These are phyloP conservation scores for Aspergillus ibericus DNA, from an alignment of 2,329 filamentous ascomycete species.

Conservation along the genomic window DNA sequence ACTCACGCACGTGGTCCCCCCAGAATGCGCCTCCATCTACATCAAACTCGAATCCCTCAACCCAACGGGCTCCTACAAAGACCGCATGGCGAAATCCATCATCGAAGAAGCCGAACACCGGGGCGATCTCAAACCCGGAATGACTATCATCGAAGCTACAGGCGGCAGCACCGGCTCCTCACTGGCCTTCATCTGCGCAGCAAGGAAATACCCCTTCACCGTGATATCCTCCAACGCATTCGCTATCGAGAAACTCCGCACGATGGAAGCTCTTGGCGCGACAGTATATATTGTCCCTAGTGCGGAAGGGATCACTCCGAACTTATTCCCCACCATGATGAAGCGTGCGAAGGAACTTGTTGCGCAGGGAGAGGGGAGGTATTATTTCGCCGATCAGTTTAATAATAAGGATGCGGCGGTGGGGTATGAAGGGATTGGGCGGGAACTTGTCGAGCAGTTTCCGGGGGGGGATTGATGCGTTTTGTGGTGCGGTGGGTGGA, in stretches of 20 bases:
- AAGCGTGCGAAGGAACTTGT: slow-evolving; percentile 6
- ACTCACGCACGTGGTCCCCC: too few species aligned
- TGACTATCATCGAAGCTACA: slow-evolving; percentile 90
- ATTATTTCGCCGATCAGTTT: slow-evolving; percentile 16
- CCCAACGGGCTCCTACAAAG: slow-evolving; percentile 82
- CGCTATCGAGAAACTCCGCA: slow-evolving; percentile 11
- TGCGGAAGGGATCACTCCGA: slow-evolving; percentile 6
- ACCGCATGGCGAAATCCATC: slow-evolving; percentile 88
- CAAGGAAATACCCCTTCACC: slow-evolving; percentile 14
- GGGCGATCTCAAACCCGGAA: slow-evolving; percentile 85
- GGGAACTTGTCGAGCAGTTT: slow-evolving; percentile 14
- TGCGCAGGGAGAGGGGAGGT: not conserved
- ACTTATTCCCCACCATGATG: slow-evolving; percentile 13
- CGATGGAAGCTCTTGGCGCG: slow-evolving; percentile 15
- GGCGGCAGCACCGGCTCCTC: slow-evolving; percentile 71
- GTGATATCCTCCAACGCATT: slow-evolving; percentile 16
- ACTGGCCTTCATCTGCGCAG: slow-evolving; percentile 16
- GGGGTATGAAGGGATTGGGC: slow-evolving; percentile 12
- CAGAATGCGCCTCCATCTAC: slow-evolving; percentile 51
- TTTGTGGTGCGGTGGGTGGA: slow-evolving; percentile 14
- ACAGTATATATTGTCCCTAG: slow-evolving; percentile 14
- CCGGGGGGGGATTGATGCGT: slow-evolving; percentile 14
- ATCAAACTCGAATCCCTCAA: slow-evolving; percentile 85
- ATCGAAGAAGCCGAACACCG: slow-evolving; percentile 83
- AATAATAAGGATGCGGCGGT: slow-evolving; percentile 12